Conservation (phyloP, 2,329 filamentous ascomycete species). For the Coniochaeta hoffmannii region DNA sequence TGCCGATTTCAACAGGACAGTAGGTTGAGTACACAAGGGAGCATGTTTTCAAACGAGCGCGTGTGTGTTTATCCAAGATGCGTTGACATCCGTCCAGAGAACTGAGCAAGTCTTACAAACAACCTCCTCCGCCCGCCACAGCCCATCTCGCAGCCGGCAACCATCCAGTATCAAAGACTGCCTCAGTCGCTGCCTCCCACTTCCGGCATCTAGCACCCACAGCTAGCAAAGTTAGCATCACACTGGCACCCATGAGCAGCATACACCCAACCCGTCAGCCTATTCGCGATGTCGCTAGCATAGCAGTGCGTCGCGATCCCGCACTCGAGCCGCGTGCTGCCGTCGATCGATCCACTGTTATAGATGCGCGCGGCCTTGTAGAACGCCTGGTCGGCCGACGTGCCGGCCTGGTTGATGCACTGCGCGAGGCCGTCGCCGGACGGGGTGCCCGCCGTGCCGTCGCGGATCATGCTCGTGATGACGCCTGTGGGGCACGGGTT, state of each 20-base stretch:
- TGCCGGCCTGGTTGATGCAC: constrained; percentile 21
- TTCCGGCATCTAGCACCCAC: constrained; percentile 3
- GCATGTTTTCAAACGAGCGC: no score
- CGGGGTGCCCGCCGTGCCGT: constrained; percentile 33
- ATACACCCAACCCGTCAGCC: constrained; percentile 1
- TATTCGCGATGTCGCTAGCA: constrained; percentile 40
- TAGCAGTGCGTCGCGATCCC: constrained; percentile 42
- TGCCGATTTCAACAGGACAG: no score
- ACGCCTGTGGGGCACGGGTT: constrained; percentile 18
- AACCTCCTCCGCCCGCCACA: no score
- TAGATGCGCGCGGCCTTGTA: constrained; percentile 41
- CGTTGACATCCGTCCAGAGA: no score
- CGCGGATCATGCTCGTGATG: constrained; percentile 24
- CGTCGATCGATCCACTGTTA: constrained; percentile 36
- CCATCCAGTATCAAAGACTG: no score
- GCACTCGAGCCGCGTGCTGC: constrained; percentile 25
- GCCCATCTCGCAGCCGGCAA: no score
- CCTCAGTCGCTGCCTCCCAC: no score
- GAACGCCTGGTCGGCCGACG: constrained; percentile 27
- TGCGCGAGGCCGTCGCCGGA: constrained; percentile 34
- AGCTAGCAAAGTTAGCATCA: not conserved
- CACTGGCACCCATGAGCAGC: constrained; percentile 1
- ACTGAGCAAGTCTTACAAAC: no score
- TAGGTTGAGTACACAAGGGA: no score
- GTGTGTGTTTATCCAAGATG: no score